These are phyloP conservation scores for Digitaria exilis DNA, from an alignment of 202 grass and related monocot genomes.

Conservation along the genomic window DNA sequence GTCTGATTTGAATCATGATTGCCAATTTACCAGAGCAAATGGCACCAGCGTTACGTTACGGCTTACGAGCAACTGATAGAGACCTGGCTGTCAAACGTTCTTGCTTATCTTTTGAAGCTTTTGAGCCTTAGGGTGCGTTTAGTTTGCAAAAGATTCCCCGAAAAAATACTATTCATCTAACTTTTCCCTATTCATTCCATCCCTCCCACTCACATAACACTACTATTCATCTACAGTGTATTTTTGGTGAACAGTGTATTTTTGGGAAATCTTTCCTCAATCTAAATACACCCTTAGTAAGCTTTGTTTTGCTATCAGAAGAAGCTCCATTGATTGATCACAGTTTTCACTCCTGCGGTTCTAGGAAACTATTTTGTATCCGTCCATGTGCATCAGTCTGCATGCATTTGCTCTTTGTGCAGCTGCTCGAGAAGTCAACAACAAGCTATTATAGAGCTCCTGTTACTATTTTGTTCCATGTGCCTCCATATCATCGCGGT, in stretches of 20 bases:
- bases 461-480: not conserved
- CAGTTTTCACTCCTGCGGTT: not conserved
- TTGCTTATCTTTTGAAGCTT: conserved; percentile 14
- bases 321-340: not conserved
- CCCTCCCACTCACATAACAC: too few species aligned
- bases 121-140: not conserved
- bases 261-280: too few species aligned
- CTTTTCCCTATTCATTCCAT: too few species aligned
- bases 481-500: not conserved
- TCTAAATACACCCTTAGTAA: too few species aligned
- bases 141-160: too few species aligned
- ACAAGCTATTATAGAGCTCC: not conserved
- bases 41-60: not conserved
- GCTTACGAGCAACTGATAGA: not conserved
- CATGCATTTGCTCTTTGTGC: not conserved
- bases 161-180: too few species aligned
- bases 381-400: not conserved
- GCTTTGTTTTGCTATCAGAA: not conserved
- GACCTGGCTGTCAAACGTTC: not conserved
- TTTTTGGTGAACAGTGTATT: too few species aligned
- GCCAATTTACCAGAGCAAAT: not conserved
- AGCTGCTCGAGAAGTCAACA: not conserved
- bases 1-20: not conserved
- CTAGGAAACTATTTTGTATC: not conserved
- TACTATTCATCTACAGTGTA: too few species aligned